Conservation (phyloP, 768 basidiomycete species). For the Collybia mongolica region DNA sequence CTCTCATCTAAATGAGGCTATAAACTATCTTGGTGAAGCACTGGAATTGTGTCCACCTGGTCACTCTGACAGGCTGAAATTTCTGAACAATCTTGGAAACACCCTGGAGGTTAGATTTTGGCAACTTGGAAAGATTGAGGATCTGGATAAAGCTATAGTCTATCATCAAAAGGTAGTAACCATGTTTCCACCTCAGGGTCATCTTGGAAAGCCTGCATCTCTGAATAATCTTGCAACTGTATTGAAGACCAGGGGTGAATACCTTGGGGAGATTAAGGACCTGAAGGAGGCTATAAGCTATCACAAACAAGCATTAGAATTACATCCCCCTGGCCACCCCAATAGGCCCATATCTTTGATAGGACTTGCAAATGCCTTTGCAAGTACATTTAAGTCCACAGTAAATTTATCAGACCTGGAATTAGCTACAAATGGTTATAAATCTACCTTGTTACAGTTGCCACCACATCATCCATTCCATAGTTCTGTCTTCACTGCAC, state of each 20-base stretch:
- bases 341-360: background rate
- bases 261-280: constrained; percentile 16
- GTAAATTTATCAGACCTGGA: too few species aligned
- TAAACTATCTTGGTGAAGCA: background rate
- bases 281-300: constrained; percentile 13
- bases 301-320: constrained; percentile 6
- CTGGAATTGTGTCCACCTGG: background rate
- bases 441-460: too few species aligned
- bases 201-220: constrained; percentile 4
- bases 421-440: too few species aligned
- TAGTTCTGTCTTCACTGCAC: too few species aligned
- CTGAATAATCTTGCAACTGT: constrained; percentile 13
- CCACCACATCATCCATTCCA: too few species aligned
- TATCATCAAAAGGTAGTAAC: constrained; percentile 4
- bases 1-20: constrained; percentile 10
- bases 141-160: constrained; percentile 14
- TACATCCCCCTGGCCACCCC: constrained; percentile 10
- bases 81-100: constrained; percentile 1
- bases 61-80: background rate
- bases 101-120: constrained; percentile 1
- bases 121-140: background rate
- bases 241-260: constrained; percentile 13
- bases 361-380: too few species aligned
- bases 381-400: too few species aligned
- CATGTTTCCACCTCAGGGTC: background rate